A percentile compares a stretch with the other conserved stretches of the same genome.
Evolutionary conservation across 306 rosid genomes (phyloP).

Genomic region (Herpetospermum pedunculosum): DNA sequence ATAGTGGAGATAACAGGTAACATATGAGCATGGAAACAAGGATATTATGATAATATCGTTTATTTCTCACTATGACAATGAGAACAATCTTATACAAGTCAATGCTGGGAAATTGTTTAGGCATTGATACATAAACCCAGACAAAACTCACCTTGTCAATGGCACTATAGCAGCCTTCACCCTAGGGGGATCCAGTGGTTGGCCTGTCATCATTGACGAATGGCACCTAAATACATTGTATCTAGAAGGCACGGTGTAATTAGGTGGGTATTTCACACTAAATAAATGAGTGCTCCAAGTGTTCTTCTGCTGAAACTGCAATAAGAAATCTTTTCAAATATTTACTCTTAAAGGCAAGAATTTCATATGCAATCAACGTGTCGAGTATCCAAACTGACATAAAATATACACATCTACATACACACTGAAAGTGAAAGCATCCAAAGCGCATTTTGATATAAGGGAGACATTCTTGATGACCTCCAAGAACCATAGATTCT

Average conservation of each 20-base stretch:
- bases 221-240: constrained; percentile 46
- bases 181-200: constrained; percentile 28
- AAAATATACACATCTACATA: background rate
- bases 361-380: background rate
- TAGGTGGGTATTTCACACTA: constrained; percentile 28
- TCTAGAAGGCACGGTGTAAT: constrained; percentile 32
- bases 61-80: background rate
- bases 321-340: constrained; percentile 11
- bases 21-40: background rate
- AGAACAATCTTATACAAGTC: background rate
- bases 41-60: background rate
- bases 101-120: background rate
- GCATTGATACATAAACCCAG: background rate
- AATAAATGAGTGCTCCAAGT: constrained; percentile 27
- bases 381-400: background rate
- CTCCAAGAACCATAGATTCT: background rate
- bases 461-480: background rate
- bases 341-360: background rate
- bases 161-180: constrained; percentile 37
- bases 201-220: constrained; percentile 38
- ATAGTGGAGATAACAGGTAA: background rate
- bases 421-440: background rate
- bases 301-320: constrained; percentile 39
- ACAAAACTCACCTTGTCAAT: constrained; percentile 42
- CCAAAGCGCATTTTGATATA: background rate